Evolutionary conservation across 164 flowering plant species (phyloP), one percentile per base, ranked within the genome.

Genomic region (Stephania yunnanensis): DNA sequence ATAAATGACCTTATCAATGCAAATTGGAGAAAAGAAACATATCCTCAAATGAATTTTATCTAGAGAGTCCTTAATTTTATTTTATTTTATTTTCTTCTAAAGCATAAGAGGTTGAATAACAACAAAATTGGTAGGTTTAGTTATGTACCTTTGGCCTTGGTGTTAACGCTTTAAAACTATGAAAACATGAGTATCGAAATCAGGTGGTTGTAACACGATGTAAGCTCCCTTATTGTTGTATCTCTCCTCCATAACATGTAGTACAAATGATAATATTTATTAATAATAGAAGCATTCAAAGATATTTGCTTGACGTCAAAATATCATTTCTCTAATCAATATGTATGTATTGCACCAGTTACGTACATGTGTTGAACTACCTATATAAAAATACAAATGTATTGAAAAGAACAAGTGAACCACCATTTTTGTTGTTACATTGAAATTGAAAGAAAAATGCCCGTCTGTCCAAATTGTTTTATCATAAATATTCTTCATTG

Each of bases 161-260:
- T 17, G 78, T 79, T 69, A 91, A 75, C 64, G 97, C 96, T 81
- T 81, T 90, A 79, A 91, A 94, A 80, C 87, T 85, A 69, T 82
- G 71, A 91, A 94, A 61, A 68, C 79, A 5, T 97, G 97, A 36
- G 81, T 74, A 79, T 88, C 87, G 81, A 91, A 94, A 77, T 84
- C 65, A 22, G 98, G 97, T 45, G 97, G 85, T 80, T 86, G 82
- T 71, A 92, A 75, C 20, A 92, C 85, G 75, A 91, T 84, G 52
- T 92, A 92, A 69, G 98, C 97, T 70, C 93, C 98, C 79, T 85
- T 86, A 66, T 95, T 95, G 73, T 87, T 87, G 80, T 87, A 88
- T 69, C 98, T 85, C 80, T 90, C 91, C 70, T 84, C 87, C 12
- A 92, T 84, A 48, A 92, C 97, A 97, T 92, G 88, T 80, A 80